phyloP scores from a whole-genome alignment of 257 asterid genomes.

The Solanum chilense region DNA sequence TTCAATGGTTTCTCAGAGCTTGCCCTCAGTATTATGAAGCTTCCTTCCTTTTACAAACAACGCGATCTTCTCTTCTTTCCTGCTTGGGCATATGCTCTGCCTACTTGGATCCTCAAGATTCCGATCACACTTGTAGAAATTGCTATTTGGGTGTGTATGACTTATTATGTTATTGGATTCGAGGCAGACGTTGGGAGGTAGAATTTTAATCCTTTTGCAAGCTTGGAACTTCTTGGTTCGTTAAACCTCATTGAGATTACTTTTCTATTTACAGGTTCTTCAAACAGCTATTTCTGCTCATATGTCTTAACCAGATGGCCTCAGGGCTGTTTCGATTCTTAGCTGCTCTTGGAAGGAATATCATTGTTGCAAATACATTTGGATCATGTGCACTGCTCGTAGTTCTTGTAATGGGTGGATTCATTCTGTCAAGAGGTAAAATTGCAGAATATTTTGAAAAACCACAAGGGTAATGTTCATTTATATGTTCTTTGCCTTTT shows the following conservation, averaged over 20 bases:
- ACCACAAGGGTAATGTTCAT: background rate
- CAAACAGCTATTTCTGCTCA: background rate
- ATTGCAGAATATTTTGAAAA: background rate
- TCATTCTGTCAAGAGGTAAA: conserved; percentile 60
- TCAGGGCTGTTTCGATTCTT: conserved; percentile 3
- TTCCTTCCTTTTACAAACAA: conserved; percentile 75
- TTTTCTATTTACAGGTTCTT: conserved; percentile 4
- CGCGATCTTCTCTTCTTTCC: conserved; percentile 71
- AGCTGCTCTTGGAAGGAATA: conserved; percentile 8
- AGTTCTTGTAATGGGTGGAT: conserved; percentile 9
- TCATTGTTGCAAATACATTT: conserved; percentile 5
- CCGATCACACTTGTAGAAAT: conserved; percentile 40
- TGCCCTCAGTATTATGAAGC: conserved; percentile 50
- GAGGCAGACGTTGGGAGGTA: conserved; percentile 29
- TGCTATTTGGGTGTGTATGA: conserved; percentile 21
- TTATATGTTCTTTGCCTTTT: background rate
- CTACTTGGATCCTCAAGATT: conserved; percentile 57
- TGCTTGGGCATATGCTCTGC: conserved; percentile 72
- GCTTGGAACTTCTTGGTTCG: background rate
- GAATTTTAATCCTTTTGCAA: background rate
- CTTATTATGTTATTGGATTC: conserved; percentile 49
- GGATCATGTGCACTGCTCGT: conserved; percentile 7
- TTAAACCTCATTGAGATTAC: background rate
- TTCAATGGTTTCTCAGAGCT: conserved; percentile 73
- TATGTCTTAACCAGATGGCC: background rate